Percentiles rank a stretch among this genome's conserved stretches.
Evolutionary conservation across 257 asterid genomes (phyloP).

Genomic region (Dorcoceras hygrometricum): DNA sequence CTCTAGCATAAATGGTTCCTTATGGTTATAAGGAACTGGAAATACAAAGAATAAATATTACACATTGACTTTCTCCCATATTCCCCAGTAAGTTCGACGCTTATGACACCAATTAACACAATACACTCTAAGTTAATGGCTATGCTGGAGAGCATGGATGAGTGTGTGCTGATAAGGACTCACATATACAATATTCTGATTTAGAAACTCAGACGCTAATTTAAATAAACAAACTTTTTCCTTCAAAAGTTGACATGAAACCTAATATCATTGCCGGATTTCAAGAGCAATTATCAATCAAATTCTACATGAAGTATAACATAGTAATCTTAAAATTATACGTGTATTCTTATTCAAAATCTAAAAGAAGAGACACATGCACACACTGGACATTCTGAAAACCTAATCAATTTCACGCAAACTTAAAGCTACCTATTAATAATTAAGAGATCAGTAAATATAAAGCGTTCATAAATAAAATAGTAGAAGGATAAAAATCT

Average conservation of each 20-base stretch:
- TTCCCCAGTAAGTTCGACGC: no score
- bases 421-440: not conserved
- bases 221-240: not conserved
- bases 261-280: no score
- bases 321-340: not conserved
- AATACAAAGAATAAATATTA: no score
- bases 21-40: no score
- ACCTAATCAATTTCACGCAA: not conserved
- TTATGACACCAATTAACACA: no score
- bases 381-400: not conserved
- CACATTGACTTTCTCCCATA: no score
- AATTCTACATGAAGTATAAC: not conserved
- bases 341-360: not conserved
- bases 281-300: not conserved
- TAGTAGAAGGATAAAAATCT: not conserved
- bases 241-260: no score
- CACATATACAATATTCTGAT: no score
- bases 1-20: no score
- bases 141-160: no score
- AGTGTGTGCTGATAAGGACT: no score
- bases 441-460: conserved; percentile 3
- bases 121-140: no score
- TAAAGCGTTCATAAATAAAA: not conserved
- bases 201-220: not conserved
- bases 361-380: not conserved